Conservation (phyloP, 2,329 filamentous ascomycete genomes). For the Aspergillus sergii region DNA sequence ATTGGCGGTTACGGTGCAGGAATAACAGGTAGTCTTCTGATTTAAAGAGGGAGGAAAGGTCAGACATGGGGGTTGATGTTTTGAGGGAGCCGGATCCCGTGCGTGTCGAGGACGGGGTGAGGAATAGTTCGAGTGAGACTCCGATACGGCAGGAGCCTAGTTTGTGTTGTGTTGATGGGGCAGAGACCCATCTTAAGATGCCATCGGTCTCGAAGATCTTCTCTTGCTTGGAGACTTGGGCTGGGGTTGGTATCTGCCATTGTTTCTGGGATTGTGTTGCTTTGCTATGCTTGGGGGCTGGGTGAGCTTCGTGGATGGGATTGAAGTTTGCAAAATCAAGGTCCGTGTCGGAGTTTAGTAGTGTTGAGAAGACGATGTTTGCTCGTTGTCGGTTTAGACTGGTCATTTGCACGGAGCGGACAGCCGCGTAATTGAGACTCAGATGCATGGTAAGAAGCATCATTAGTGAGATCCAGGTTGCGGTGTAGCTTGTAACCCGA, state of each 20-base stretch:
- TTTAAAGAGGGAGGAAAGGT: slow-evolving; percentile 55
- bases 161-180: background rate
- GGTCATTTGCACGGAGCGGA: slow-evolving; percentile 79
- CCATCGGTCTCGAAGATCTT: slow-evolving; percentile 65
- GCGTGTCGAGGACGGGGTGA: slow-evolving; percentile 18
- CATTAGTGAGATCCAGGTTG: slow-evolving; percentile 75
- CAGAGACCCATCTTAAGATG: slow-evolving; percentile 60
- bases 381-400: slow-evolving; percentile 85
- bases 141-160: slow-evolving; percentile 61
- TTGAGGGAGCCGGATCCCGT: slow-evolving; percentile 24
- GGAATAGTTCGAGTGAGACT: slow-evolving; percentile 43
- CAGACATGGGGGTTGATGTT: slow-evolving; percentile 46
- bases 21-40: slow-evolving; percentile 65
- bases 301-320: background rate
- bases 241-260: slow-evolving; percentile 56
- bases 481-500: slow-evolving; percentile 67
- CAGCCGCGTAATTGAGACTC: slow-evolving; percentile 81
- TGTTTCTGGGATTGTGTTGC: slow-evolving; percentile 4
- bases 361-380: slow-evolving; percentile 70
- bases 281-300: background rate
- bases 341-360: slow-evolving; percentile 44
- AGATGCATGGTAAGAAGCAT: slow-evolving; percentile 75
- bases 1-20: slow-evolving; percentile 40
- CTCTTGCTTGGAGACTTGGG: slow-evolving; percentile 63
- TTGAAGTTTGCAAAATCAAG: background rate